Conservation (phyloP, 345 rosid species). For the Aurinia saxatilis region DNA sequence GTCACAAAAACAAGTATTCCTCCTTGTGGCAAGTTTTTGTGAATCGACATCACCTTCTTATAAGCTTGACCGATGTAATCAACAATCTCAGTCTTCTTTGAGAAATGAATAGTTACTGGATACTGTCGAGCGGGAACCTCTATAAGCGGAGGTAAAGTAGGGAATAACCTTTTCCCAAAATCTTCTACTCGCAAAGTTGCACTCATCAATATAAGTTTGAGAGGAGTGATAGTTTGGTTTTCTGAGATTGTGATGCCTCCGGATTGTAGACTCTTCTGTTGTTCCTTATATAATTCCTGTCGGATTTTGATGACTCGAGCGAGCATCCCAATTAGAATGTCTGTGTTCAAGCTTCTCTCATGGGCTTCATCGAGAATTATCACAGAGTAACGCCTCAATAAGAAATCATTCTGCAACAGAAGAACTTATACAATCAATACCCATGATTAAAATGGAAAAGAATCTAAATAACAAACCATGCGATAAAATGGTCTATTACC, state of each 20-base stretch:
- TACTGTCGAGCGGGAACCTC: constrained; percentile 82
- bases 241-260: constrained; percentile 47
- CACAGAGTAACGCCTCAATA: constrained; percentile 75
- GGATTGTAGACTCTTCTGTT: constrained; percentile 44
- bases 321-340: constrained; percentile 91
- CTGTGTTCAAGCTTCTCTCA: constrained; percentile 92
- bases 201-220: constrained; percentile 88
- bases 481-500: constrained; percentile 31
- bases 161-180: constrained; percentile 66
- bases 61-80: constrained; percentile 88
- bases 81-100: constrained; percentile 71
- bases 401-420: constrained; percentile 63
- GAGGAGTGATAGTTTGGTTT: constrained; percentile 41
- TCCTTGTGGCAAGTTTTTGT: constrained; percentile 78
- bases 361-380: constrained; percentile 91
- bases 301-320: constrained; percentile 65
- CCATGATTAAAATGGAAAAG: background rate
- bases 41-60: constrained; percentile 79
- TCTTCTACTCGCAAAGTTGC: constrained; percentile 86
- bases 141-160: constrained; percentile 52
- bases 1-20: constrained; percentile 92
- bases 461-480: background rate
- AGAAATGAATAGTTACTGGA: constrained; percentile 71
- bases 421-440: background rate
- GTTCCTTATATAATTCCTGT: constrained; percentile 56